Conservation (phyloP, 768 basidiomycete genomes). For the Podaxis sp. region DNA sequence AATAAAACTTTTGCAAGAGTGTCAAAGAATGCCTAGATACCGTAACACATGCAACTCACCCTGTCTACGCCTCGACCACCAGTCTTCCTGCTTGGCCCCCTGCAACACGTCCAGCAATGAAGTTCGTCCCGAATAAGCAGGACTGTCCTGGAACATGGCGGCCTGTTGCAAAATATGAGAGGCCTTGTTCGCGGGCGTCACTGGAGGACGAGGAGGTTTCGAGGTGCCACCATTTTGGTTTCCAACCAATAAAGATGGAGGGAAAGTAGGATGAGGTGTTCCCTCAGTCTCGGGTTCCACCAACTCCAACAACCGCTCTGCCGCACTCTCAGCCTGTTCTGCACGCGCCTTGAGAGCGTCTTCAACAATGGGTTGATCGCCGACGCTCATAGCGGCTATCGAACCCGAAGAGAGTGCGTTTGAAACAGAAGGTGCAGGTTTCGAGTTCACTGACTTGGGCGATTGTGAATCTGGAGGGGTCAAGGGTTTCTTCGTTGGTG, state of each 20-base stretch:
- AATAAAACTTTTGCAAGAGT: background rate
- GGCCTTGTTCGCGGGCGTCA: constrained; percentile 65
- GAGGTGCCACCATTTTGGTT: constrained; percentile 29
- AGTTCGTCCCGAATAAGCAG: constrained; percentile 54
- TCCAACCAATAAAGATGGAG: constrained; percentile 48
- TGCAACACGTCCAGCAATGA: constrained; percentile 70
- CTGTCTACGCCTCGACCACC: constrained; percentile 81
- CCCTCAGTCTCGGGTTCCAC: constrained; percentile 48
- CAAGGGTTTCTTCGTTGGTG: constrained; percentile 26
- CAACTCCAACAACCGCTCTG: constrained; percentile 83
- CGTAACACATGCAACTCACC: constrained; percentile 44
- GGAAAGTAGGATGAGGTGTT: constrained; percentile 49
- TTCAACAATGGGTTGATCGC: constrained; percentile 61
- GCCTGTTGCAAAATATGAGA: constrained; percentile 68
- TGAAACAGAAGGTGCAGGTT: constrained; percentile 47
- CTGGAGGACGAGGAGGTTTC: constrained; percentile 34
- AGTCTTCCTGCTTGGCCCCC: constrained; percentile 67
- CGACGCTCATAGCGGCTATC: constrained; percentile 29
- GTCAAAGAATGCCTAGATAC: background rate
- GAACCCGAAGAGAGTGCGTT: constrained; percentile 65
- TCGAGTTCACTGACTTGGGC: constrained; percentile 51
- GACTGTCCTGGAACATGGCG: constrained; percentile 81
- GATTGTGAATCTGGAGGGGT: constrained; percentile 45
- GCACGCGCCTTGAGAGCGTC: constrained; percentile 86
- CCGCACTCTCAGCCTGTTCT: constrained; percentile 92